phyloP scores from a whole-genome alignment of 805 yeast species.

The Dipodascopsis uninucleata region DNA sequence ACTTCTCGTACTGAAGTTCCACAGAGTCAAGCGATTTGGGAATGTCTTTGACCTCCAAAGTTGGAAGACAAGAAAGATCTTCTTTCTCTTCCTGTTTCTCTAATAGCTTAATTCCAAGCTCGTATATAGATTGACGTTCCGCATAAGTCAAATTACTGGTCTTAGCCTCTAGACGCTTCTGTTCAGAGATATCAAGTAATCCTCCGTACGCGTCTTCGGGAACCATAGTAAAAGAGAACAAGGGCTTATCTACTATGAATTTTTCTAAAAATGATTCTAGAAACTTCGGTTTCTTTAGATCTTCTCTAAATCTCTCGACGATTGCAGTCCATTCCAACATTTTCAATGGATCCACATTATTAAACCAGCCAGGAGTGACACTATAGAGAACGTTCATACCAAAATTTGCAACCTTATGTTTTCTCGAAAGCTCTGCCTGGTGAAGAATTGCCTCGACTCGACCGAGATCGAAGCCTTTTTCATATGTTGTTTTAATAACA shows the following conservation, averaged over 20 bases:
- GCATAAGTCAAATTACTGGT: constrained; percentile 46
- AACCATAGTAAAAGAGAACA: constrained; percentile 69
- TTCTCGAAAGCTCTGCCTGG: constrained; percentile 77
- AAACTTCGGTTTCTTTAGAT: constrained; percentile 55
- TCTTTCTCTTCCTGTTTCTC: constrained; percentile 64
- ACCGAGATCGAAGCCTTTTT: constrained; percentile 47
- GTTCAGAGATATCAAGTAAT: constrained; percentile 54
- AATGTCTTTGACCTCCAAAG: constrained; percentile 71
- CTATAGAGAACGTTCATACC: constrained; percentile 75
- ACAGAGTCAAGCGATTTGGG: constrained; percentile 49
- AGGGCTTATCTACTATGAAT: constrained; percentile 48
- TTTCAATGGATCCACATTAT: constrained; percentile 71
- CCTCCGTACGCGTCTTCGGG: constrained; percentile 60
- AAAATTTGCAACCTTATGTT: constrained; percentile 84
- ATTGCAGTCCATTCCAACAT: constrained; percentile 61
- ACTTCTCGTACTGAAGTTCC: constrained; percentile 26
- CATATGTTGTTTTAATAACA: constrained; percentile 46
- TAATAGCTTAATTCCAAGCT: constrained; percentile 58
- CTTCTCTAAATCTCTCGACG: constrained; percentile 57
- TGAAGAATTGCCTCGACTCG: constrained; percentile 84
- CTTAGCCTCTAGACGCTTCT: constrained; percentile 45
- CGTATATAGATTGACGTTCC: constrained; percentile 56
- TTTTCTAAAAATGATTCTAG: constrained; percentile 58
- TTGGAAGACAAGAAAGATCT: constrained; percentile 76
- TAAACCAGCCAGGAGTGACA: constrained; percentile 81